phyloP scores from a whole-genome alignment of 2,329 filamentous ascomycete genomes.

The Penicillium sp. region DNA sequence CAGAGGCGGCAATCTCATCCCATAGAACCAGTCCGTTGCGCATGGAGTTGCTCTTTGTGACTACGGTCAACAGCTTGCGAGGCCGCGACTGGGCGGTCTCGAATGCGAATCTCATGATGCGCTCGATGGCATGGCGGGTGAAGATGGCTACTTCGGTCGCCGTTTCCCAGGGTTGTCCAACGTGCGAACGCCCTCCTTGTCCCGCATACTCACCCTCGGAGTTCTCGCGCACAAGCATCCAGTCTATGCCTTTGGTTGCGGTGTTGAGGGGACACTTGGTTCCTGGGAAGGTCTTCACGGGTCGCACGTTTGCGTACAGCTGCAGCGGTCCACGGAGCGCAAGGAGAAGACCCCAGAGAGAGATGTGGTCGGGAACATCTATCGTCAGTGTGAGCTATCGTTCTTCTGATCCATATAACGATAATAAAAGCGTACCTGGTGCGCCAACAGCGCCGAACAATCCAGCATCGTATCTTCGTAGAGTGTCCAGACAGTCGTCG shows the following conservation, averaged over 20 bases:
- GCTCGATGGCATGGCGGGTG: conserved; percentile 53
- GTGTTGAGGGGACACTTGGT: conserved; percentile 54
- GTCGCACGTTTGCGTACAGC: conserved; percentile 60
- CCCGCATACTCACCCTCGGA: conserved; percentile 59
- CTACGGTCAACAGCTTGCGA: conserved; percentile 54
- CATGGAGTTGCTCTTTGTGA: conserved; percentile 60
- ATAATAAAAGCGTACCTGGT: conserved; percentile 43
- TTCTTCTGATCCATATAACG: too few species aligned
- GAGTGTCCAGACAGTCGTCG: conserved; percentile 51
- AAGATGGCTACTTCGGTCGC: conserved; percentile 58
- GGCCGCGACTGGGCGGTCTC: conserved; percentile 52
- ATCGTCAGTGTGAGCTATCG: neutral
- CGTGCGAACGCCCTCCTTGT: conserved; percentile 56
- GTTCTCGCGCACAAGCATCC: conserved; percentile 59
- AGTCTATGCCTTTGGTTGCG: conserved; percentile 54
- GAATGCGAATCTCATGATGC: conserved; percentile 57
- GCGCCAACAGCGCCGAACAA: conserved; percentile 63
- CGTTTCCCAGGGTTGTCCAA: conserved; percentile 54
- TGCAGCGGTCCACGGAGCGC: conserved; percentile 59
- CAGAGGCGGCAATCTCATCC: conserved; percentile 54
- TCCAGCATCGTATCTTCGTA: conserved; percentile 57
- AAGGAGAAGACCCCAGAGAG: conserved; percentile 58
- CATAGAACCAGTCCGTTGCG: conserved; percentile 59
- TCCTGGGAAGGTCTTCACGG: conserved; percentile 53
- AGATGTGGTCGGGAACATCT: conserved; percentile 60